Conservation (phyloP, 345 rosid species). For the Tarenaya hassleriana region DNA sequence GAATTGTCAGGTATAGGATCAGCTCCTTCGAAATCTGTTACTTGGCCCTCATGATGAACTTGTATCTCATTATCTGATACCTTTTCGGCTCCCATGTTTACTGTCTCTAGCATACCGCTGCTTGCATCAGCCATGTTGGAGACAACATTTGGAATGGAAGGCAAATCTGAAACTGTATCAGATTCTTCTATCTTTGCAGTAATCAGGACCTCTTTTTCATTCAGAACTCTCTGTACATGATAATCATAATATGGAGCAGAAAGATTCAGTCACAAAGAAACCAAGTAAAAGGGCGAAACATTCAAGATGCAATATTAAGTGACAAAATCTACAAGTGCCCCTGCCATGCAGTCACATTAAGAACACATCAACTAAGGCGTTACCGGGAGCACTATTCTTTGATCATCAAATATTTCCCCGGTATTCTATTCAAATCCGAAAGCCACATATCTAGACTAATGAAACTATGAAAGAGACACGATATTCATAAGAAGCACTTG, state of each 20-base stretch:
- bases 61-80: conserved; percentile 32
- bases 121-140: conserved; percentile 28
- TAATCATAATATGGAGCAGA: background rate
- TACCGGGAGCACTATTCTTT: no score
- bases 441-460: conserved; percentile 7
- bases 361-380: no score
- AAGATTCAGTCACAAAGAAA: background rate
- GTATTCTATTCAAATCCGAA: background rate
- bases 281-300: no score
- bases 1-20: conserved; percentile 18
- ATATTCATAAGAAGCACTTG: background rate
- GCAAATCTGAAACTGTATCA: conserved; percentile 38
- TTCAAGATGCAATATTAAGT: background rate
- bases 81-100: conserved; percentile 39
- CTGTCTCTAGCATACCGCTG: conserved; percentile 36
- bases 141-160: conserved; percentile 32
- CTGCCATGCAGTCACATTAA: background rate
- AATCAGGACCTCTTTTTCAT: conserved; percentile 45
- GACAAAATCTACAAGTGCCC: background rate
- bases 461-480: conserved; percentile 9
- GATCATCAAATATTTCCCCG: background rate
- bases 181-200: conserved; percentile 51
- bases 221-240: conserved; percentile 40
- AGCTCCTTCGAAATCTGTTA: conserved; percentile 29
- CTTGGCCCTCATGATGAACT: conserved; percentile 30